Percentiles rank a stretch among this genome's conserved stretches.
Conservation (phyloP, 2,329 filamentous ascomycete species). For the Colletotrichum neosansevieriae region DNA sequence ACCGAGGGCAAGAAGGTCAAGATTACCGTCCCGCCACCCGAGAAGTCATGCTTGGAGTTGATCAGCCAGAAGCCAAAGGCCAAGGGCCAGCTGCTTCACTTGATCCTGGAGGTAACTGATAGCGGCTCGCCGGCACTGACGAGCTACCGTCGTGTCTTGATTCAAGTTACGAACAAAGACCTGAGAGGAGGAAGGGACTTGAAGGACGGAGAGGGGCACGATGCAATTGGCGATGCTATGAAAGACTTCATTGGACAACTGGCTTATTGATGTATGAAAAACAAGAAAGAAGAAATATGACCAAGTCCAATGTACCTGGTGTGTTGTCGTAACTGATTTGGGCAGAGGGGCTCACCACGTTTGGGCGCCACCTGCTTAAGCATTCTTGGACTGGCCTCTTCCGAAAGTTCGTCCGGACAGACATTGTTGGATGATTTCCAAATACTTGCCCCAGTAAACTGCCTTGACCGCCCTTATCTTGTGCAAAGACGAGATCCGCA, state of each 20-base stretch:
- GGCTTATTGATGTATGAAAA: background rate
- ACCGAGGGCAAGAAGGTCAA: constrained; percentile 37
- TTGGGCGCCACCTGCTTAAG: no score
- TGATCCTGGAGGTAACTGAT: constrained; percentile 63
- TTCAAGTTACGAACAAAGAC: constrained; percentile 49
- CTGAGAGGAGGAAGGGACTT: constrained; percentile 16
- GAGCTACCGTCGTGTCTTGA: constrained; percentile 60
- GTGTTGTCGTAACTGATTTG: no score
- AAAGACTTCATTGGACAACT: constrained; percentile 26
- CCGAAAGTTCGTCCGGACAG: no score
- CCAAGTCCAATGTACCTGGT: background rate
- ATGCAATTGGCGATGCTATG: constrained; percentile 30
- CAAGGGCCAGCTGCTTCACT: constrained; percentile 58
- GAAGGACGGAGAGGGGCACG: background rate
- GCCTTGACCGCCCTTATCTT: no score
- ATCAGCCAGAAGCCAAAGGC: constrained; percentile 23
- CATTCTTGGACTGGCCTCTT: no score
- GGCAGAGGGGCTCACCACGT: no score
- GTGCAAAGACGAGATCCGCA: no score
- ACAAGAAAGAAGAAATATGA: background rate
- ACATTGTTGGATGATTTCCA: no score
- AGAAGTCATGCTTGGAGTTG: constrained; percentile 51
- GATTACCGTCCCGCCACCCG: constrained; percentile 42
- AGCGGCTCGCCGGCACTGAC: constrained; percentile 57
- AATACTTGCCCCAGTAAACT: no score